These are phyloP conservation scores for Fistulinella prunicolor DNA, from an alignment of 768 basidiomycete genomes.

Conservation along the genomic window DNA sequence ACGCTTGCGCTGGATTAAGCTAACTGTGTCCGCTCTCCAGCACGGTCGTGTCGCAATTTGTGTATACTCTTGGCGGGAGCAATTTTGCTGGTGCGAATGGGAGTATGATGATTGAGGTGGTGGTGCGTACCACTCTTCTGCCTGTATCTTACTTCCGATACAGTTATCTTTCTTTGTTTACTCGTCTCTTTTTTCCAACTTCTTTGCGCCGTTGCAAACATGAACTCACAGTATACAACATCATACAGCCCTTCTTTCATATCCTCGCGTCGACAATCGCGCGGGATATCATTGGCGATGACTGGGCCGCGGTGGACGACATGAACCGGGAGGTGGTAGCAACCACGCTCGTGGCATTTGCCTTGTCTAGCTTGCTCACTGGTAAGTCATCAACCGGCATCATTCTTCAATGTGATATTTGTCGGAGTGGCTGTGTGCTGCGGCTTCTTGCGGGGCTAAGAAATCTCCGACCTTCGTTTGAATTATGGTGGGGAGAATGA, in stretches of 20 bases:
- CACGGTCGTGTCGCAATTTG: conserved; percentile 75
- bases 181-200: too few relatives aligned
- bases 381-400: conserved; percentile 42
- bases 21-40: conserved; percentile 32
- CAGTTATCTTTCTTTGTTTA: not conserved
- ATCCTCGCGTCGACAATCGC: conserved; percentile 81
- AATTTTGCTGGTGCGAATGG: conserved; percentile 89
- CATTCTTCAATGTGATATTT: not conserved
- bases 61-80: conserved; percentile 84
- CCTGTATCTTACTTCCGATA: not conserved
- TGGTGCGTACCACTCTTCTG: conserved; percentile 49
- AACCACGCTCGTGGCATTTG: conserved; percentile 87
- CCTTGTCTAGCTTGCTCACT: conserved; percentile 83
- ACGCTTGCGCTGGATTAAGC: not conserved
- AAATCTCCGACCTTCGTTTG: not conserved
- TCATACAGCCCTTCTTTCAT: conserved; percentile 85
- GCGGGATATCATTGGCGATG: conserved; percentile 43
- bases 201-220: not conserved
- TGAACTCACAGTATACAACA: not conserved
- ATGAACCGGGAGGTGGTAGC: conserved; percentile 74
- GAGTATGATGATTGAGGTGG: conserved; percentile 99
- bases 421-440: not conserved
- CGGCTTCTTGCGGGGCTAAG: not conserved
- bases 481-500: not conserved
- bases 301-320: conserved; percentile 44